Conservation (phyloP, 371 early-diverging fungal species). For the Chytridium lagenaria region DNA sequence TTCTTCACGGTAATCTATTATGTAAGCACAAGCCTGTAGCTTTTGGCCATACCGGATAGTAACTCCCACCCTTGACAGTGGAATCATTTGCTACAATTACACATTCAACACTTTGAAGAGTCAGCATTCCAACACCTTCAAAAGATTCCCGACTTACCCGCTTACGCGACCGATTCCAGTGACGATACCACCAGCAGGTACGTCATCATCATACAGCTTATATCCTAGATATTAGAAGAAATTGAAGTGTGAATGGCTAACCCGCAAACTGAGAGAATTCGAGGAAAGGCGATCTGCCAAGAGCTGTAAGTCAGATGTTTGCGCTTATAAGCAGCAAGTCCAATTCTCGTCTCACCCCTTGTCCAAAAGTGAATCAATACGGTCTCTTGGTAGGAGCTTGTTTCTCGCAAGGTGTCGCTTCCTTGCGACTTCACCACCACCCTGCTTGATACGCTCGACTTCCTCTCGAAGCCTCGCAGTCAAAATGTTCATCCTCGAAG, state of each 20-base stretch:
- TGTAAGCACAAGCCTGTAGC: too few relatives aligned
- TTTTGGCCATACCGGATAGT: constrained; percentile 81
- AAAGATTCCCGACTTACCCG: constrained; percentile 64
- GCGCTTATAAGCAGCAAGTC: not conserved
- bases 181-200: constrained; percentile 93
- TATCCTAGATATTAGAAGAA: constrained; percentile 38
- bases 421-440: constrained; percentile 91
- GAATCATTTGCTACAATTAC: constrained; percentile 94
- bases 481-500: constrained; percentile 75
- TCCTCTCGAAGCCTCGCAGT: constrained; percentile 76
- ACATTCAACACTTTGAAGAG: constrained; percentile 80
- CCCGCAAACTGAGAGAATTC: constrained; percentile 95
- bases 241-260: not conserved
- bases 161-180: constrained; percentile 96
- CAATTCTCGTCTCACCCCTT: constrained; percentile 63
- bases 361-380: constrained; percentile 87
- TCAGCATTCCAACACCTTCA: too few relatives aligned
- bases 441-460: constrained; percentile 76
- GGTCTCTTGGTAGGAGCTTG: constrained; percentile 94
- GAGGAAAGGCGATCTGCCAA: constrained; percentile 76
- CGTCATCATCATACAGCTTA: constrained; percentile 84
- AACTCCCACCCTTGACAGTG: constrained; percentile 88
- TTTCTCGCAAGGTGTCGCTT: constrained; percentile 85
- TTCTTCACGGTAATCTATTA: constrained; percentile 79
- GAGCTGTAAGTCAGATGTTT: not conserved